These are phyloP conservation scores for Aspergillus bombycis DNA, from an alignment of 2,329 filamentous ascomycete genomes.

Conservation along the genomic window DNA sequence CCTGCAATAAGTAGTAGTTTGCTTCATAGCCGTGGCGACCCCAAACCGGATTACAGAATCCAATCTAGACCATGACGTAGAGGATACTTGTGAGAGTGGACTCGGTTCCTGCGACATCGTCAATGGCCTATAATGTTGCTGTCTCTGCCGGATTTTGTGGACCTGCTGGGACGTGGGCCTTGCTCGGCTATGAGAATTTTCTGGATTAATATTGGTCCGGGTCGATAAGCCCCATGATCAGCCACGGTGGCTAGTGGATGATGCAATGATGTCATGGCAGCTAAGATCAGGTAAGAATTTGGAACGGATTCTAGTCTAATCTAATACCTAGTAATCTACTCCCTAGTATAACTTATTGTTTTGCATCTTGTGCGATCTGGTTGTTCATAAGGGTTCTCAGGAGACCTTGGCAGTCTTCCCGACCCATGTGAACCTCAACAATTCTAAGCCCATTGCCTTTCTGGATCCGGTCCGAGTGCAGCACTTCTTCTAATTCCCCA, in stretches of 20 bases:
- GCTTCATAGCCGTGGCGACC: not conserved
- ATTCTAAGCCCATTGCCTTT: constrained; percentile 45
- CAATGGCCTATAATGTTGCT: not conserved
- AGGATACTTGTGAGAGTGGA: not conserved
- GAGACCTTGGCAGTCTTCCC: constrained; percentile 40
- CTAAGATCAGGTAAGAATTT: not conserved
- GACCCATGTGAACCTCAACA: constrained; percentile 47
- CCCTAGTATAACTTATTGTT: not conserved
- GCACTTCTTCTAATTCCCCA: constrained; percentile 49
- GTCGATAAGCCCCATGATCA: not conserved
- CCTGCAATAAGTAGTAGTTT: not conserved
- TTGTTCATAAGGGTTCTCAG: constrained; percentile 36
- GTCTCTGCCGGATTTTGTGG: not conserved
- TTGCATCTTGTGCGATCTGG: constrained; percentile 31
- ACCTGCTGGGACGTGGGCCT: not conserved
- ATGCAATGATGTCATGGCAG: not conserved
- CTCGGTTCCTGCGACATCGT: not conserved
- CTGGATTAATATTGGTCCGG: not conserved
- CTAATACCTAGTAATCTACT: not conserved
- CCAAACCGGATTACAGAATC: not conserved
- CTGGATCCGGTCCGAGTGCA: constrained; percentile 40
- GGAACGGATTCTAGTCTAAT: not conserved
- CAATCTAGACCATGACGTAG: not conserved
- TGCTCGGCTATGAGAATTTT: not conserved
- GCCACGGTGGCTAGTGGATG: not conserved